Base-by-base conservation (phyloP, 306 rosid species). In the Gillenia trifoliata region DNA sequence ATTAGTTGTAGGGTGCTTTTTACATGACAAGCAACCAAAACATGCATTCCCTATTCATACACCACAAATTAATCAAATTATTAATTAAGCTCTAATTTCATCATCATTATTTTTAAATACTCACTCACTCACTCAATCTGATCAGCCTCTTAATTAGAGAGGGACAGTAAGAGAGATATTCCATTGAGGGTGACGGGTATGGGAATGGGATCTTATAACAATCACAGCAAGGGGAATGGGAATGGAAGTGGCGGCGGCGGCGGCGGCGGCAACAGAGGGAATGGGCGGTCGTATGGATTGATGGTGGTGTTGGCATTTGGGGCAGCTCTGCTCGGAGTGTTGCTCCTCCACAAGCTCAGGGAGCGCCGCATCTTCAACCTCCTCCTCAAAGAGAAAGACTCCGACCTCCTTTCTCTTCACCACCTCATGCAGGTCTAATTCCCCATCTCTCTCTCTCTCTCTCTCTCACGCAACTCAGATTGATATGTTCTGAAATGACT, bases 321-420 rank as follows among this genome's bases (percentile, higher is more conserved):
- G 10, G 90, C 87, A 20, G 97, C 99, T 19, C 70, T 94, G 76
- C 79, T 92, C 66, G 99, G 95, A 4, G 93, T 91, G 8, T 78
- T 91, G 96, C 74, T 90, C 57, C 90, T 94, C 36, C 94, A 91
- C 43, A 91, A 88, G 82, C 86, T 91, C 75, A 90, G 92, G 80
- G 98, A 94, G 70, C 82, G 83, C 64, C 91, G 98, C 62, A 87
- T 94, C 75, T 90, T 82, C 73, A 81, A 74, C 83, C 92, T 90
- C 78, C 78, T 94, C 60, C 57, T 94, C 79, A 76, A 88, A 31
- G 87, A 85, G 56, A 94, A 79, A 82, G 96, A 90, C 49, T 70
- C 45, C 1, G 84, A 90, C 13, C 84, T 94, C 68, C 70, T 82
- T 65, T 65, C 95, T 3, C 87, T 92, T 75, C 93, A 87, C 31